These are phyloP conservation scores for Rhinocladiella similis DNA, from an alignment of 2,329 filamentous ascomycete species.

Conservation along the genomic window DNA sequence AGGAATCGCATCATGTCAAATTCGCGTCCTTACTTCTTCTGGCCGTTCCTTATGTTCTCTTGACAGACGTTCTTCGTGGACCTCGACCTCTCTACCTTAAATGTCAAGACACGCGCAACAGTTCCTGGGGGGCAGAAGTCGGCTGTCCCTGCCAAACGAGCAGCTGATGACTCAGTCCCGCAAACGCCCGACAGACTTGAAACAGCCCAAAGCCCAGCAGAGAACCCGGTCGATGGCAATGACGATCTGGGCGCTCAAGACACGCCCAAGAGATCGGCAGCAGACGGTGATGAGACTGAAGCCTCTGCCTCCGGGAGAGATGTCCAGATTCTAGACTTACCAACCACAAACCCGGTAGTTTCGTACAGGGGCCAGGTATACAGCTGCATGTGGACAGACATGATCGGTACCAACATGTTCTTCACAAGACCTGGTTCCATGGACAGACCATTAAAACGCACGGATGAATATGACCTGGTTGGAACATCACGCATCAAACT, in stretches of 20 bases:
- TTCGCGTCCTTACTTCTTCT: background rate
- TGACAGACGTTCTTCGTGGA: conserved; percentile 59
- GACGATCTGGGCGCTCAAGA: conserved; percentile 27
- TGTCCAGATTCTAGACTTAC: conserved; percentile 80
- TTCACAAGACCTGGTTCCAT: conserved; percentile 60
- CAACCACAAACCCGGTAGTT: conserved; percentile 73
- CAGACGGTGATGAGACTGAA: conserved; percentile 38
- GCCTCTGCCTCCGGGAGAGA: conserved; percentile 34
- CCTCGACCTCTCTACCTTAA: conserved; percentile 55
- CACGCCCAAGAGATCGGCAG: conserved; percentile 22
- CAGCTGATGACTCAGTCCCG: conserved; percentile 5
- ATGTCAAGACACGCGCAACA: conserved; percentile 37
- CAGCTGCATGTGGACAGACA: conserved; percentile 76
- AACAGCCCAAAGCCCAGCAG: conserved; percentile 3
- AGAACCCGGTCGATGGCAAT: conserved; percentile 2
- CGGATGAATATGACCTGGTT: conserved; percentile 66
- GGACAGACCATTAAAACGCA: conserved; percentile 23
- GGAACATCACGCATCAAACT: conserved; percentile 71
- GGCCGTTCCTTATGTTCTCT: conserved; percentile 14
- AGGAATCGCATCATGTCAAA: conserved; percentile 18
- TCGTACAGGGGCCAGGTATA: conserved; percentile 78
- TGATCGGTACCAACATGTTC: conserved; percentile 81
- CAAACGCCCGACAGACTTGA: conserved; percentile 15
- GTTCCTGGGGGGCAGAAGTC: conserved; percentile 7
- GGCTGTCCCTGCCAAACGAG: conserved; percentile 15